Conservation (phyloP, 2,329 filamentous ascomycete genomes). For the Rhinocladiella mackenziei region DNA sequence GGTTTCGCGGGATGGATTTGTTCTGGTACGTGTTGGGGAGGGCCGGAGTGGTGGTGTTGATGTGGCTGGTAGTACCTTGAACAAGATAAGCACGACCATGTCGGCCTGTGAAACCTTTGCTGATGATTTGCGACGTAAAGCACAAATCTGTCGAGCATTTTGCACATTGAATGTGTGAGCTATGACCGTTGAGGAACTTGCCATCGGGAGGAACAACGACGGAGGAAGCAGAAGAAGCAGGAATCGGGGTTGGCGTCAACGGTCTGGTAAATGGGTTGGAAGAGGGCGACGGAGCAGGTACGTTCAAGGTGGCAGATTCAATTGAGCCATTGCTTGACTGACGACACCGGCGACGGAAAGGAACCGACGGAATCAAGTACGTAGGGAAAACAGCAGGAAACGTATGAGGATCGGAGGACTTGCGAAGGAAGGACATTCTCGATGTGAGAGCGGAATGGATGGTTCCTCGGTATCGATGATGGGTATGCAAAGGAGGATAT, state of each 20-base stretch:
- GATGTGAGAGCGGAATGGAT: neutral
- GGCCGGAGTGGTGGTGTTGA: constrained; percentile 30
- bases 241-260: constrained; percentile 20
- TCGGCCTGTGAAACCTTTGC: constrained; percentile 62
- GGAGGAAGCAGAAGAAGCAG: constrained; percentile 14
- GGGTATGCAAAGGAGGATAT: neutral
- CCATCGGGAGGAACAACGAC: constrained; percentile 26
- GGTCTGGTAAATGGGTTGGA: constrained; percentile 28
- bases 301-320: constrained; percentile 31
- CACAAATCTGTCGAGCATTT: constrained; percentile 58
- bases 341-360: constrained; percentile 42
- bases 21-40: constrained; percentile 58
- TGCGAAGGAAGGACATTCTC: constrained; percentile 28
- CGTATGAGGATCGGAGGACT: constrained; percentile 19
- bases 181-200: constrained; percentile 45
- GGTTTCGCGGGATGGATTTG: constrained; percentile 53
- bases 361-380: constrained; percentile 48
- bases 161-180: constrained; percentile 56
- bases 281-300: constrained; percentile 26
- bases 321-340: constrained; percentile 38
- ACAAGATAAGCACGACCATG: constrained; percentile 63
- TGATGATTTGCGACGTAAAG: constrained; percentile 57
- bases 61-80: constrained; percentile 28
- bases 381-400: constrained; percentile 46
- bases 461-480: neutral